phyloP scores from a whole-genome alignment of 352 stramenopile genomes.

The Stramenopiles sp. region DNA sequence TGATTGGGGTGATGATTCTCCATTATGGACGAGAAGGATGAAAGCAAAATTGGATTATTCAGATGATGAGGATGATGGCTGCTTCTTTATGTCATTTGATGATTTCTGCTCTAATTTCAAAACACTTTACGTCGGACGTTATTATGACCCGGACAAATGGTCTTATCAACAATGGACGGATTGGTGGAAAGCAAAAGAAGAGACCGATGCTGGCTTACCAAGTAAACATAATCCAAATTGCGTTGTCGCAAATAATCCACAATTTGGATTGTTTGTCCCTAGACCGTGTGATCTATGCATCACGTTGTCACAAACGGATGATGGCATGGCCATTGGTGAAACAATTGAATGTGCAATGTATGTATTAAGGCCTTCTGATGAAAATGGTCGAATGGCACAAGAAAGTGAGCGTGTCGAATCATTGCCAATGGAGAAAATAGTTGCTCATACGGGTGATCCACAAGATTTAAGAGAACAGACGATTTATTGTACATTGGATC shows the following conservation, averaged over 20 bases:
- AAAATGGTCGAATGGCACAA: constrained; percentile 26
- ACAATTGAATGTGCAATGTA: not conserved
- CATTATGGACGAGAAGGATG: constrained; percentile 62
- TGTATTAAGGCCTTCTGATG: not conserved
- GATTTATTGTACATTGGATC: constrained; percentile 42
- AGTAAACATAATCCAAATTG: constrained; percentile 52
- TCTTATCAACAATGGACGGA: constrained; percentile 27
- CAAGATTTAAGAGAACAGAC: constrained; percentile 40
- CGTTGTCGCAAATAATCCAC: constrained; percentile 54
- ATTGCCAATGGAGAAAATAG: constrained; percentile 40
- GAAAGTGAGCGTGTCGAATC: not conserved
- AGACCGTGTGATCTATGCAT: constrained; percentile 55
- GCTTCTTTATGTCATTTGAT: constrained; percentile 84
- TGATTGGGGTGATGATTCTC: constrained; percentile 69
- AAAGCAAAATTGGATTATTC: constrained; percentile 43
- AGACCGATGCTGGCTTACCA: constrained; percentile 52
- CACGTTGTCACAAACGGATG: constrained; percentile 41
- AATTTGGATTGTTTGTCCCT: constrained; percentile 47
- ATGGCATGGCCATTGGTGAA: constrained; percentile 6
- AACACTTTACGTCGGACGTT: constrained; percentile 64
- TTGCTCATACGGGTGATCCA: constrained; percentile 49
- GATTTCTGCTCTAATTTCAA: constrained; percentile 72
- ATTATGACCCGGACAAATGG: constrained; percentile 69
- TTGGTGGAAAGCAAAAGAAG: constrained; percentile 28
- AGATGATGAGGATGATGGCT: constrained; percentile 53